Evolutionary conservation across 768 basidiomycete genomes (phyloP), one percentile per base, ranked within the genome.

Genomic region (Hypsizygus marmoreus): DNA sequence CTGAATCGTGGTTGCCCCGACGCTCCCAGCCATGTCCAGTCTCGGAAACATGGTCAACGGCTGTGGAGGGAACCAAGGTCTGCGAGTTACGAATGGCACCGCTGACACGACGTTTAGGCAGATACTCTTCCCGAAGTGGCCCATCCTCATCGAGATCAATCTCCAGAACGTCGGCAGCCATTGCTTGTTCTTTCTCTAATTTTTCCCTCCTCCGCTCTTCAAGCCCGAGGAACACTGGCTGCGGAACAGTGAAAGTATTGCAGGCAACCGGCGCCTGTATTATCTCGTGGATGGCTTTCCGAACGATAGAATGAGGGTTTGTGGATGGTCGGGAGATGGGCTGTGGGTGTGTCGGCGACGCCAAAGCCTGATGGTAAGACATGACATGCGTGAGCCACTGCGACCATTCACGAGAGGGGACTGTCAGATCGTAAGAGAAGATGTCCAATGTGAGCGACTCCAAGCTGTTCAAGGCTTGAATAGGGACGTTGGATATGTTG

Each of bases 91-190:
- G 61, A 20, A 50, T 17, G 63, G 59, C 54, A 30, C 60, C 61
- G 55, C 73, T 80, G 50, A 71, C 60, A 39, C 85, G 84, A 40
- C 87, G 85, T 54, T 73, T 80, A 11, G 89, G 89, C 43, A 91
- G 63, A 52, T 91, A 91, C 57, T 91, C 88, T 58, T 89, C 86
- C 39, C 88, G 72, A 39, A 91, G 72, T 25, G 89, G 89, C 2
- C 89, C 89, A 58, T 90, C 88, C 61, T 88, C 84, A 54, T 91
- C 89, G 32, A 91, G 71, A 65, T 91, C 83, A 41, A 91, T 87
- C 57, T 90, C 88, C 30, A 81, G 62, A 3, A 75, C 71, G 47
- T 85, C 82, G 40, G 73, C 66, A 10, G 56, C 63, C 55, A 62
- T 56, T 14, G 65, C 64, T 37, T 68, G 59, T 44, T 77, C 68